Conservation (phyloP, 345 rosid genomes). For the Mangifera indica region DNA sequence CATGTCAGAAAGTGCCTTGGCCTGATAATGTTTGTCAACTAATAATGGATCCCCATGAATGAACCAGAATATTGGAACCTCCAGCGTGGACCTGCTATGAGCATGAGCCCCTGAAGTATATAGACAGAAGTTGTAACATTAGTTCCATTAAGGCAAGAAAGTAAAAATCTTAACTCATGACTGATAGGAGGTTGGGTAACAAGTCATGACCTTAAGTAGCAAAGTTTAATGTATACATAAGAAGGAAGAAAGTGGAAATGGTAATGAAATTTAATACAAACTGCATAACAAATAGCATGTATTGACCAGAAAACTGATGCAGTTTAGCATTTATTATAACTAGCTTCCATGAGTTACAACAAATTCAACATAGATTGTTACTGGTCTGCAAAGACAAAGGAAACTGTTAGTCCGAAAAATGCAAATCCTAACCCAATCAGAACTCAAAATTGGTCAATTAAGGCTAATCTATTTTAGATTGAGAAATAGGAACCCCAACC, state of each 20-base stretch:
- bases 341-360: too few species aligned
- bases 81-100: conserved; percentile 85
- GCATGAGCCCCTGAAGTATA: conserved; percentile 82
- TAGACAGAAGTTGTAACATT: conserved; percentile 23
- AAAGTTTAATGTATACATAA: background rate
- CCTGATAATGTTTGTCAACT: conserved; percentile 93
- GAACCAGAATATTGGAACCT: conserved; percentile 98
- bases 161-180: background rate
- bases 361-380: too few species aligned
- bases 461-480: background rate
- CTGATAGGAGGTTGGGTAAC: background rate
- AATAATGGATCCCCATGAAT: conserved; percentile 76
- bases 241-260: background rate
- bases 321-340: background rate
- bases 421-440: background rate
- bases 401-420: too few species aligned
- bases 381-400: too few species aligned
- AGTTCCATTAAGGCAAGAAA: conserved; percentile 20
- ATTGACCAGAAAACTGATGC: background rate
- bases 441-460: background rate
- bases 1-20: conserved; percentile 95
- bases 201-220: background rate
- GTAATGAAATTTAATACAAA: background rate
- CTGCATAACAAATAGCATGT: background rate
- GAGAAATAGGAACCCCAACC: background rate